Evolutionary conservation across 495 filamentous ascomycete genomes (phyloP), one percentile per base, ranked within the genome.

Genomic region (Xylaria intraflava): DNA sequence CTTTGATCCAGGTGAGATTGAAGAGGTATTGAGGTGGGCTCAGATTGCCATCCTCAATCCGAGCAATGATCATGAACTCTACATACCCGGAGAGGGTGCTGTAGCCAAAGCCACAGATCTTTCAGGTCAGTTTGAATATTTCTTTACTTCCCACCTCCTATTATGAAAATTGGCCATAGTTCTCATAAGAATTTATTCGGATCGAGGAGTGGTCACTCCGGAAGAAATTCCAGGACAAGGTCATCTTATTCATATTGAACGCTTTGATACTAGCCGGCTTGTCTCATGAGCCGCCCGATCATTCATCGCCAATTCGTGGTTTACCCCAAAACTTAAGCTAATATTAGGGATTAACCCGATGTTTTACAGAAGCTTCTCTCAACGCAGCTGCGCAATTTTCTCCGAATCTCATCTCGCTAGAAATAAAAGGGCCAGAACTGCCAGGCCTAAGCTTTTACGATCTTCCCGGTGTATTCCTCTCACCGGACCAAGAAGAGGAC

Each of bases 361-460:
- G 43, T 19, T 6, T 10, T 47, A 3, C 19, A 65, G 63, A 65
- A 10, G 70, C 71, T 2, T 62, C 69, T 41, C 51, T 52, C 0
- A 46, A 60, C 6, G 55, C 69, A 9, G 68, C 82, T 14, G 83
- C 83, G 0, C 79, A 86, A 7, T 93, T 93, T 55, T 87, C 83
- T 0, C 89, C 89, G 0, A 95, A 95, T 46, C 75, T 89, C 0
- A 79, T 95, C 0, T 77, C 80, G 0, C 58, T 95, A 0, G 83
- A 89, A 35, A 88, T 95, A 11, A 82, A 81, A 0, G 85, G 81
- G 0, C 84, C 86, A 0, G 73, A 74, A 0, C 77, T 91, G 0
- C 83, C 86, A 0, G 82, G 84, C 33, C 65, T 94, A 0, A 85
- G 83, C 0, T 90, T 95, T 54, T 90, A 85, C 56, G 89, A 95